These are phyloP conservation scores for Geotrichum restrictum DNA, from an alignment of 1,139 yeast genomes.

Conservation along the genomic window DNA sequence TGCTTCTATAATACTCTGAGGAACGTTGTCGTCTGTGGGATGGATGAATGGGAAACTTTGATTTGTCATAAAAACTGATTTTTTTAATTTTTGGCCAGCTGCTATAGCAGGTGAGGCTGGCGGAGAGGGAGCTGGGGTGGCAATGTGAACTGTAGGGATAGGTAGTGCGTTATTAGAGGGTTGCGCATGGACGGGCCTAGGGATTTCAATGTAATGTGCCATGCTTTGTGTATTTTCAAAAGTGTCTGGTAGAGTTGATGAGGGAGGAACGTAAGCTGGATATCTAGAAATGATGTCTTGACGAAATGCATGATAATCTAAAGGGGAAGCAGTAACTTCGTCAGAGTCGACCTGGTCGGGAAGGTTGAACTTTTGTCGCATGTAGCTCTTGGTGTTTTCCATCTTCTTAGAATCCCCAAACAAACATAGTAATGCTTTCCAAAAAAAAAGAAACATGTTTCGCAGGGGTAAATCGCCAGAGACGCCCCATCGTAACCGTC, in stretches of 20 bases:
- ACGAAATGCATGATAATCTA: constrained; percentile 74
- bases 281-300: constrained; percentile 71
- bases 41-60: constrained; percentile 76
- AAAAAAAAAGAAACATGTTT: constrained; percentile 47
- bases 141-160: constrained; percentile 65
- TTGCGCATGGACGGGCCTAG: constrained; percentile 54
- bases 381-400: constrained; percentile 48
- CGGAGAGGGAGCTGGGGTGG: constrained; percentile 89
- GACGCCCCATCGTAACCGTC: constrained; percentile 60
- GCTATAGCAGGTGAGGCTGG: constrained; percentile 54
- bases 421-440: constrained; percentile 58
- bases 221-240: constrained; percentile 47
- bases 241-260: constrained; percentile 44
- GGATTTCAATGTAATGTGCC: constrained; percentile 47
- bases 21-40: constrained; percentile 55
- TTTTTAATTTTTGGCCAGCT: constrained; percentile 59
- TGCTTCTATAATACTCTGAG: constrained; percentile 78
- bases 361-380: constrained; percentile 47
- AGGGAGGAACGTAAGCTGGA: constrained; percentile 61
- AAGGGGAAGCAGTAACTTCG: constrained; percentile 57
- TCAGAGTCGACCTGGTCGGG: constrained; percentile 32
- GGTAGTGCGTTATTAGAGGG: constrained; percentile 56
- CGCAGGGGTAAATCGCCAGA: constrained; percentile 42
- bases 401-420: constrained; percentile 57
- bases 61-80: constrained; percentile 67